Percentiles rank a stretch among this genome's conserved stretches.
These are phyloP conservation scores for Pyrenophora tritici-repentis DNA, from an alignment of 2,329 filamentous ascomycete species.

Conservation along the genomic window DNA sequence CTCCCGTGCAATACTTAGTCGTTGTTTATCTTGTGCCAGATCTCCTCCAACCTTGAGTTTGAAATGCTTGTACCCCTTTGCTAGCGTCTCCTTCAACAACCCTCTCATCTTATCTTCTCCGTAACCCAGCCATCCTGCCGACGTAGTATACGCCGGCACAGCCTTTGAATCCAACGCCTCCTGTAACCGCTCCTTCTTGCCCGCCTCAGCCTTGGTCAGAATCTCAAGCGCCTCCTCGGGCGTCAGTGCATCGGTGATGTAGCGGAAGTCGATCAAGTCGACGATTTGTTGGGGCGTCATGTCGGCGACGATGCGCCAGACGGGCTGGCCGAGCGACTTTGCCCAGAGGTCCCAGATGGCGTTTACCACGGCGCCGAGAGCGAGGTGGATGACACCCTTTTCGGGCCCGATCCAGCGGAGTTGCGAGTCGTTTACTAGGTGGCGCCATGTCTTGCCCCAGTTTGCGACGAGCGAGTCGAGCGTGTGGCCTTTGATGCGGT, in stretches of 20 bases:
- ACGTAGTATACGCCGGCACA: constrained; percentile 89
- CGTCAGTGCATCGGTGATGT: constrained; percentile 92
- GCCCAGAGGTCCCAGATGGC: constrained; percentile 97
- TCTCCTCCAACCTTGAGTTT: constrained; percentile 86
- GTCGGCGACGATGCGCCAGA: constrained; percentile 87
- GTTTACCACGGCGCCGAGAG: constrained; percentile 86
- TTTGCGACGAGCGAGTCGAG: constrained; percentile 76
- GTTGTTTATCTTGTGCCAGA: constrained; percentile 71
- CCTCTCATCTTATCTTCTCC: constrained; percentile 83
- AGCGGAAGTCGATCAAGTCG: constrained; percentile 87
- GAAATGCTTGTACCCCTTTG: constrained; percentile 80
- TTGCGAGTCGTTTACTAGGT: constrained; percentile 89
- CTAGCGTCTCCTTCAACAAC: constrained; percentile 74
- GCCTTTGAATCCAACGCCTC: constrained; percentile 75
- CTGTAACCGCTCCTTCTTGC: constrained; percentile 71
- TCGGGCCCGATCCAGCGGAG: constrained; percentile 93
- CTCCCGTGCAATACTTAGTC: constrained; percentile 74
- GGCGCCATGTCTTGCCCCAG: constrained; percentile 88
- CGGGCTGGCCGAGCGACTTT: constrained; percentile 81
- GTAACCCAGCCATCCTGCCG: constrained; percentile 90
- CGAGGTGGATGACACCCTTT: constrained; percentile 92
- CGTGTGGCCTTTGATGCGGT: constrained; percentile 74
- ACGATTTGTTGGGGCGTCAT: constrained; percentile 90
- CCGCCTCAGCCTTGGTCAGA: constrained; percentile 66
- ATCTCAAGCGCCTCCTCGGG: constrained; percentile 79